phyloP scores from a whole-genome alignment of 495 filamentous ascomycete genomes.

The Xylaria intraflava region DNA sequence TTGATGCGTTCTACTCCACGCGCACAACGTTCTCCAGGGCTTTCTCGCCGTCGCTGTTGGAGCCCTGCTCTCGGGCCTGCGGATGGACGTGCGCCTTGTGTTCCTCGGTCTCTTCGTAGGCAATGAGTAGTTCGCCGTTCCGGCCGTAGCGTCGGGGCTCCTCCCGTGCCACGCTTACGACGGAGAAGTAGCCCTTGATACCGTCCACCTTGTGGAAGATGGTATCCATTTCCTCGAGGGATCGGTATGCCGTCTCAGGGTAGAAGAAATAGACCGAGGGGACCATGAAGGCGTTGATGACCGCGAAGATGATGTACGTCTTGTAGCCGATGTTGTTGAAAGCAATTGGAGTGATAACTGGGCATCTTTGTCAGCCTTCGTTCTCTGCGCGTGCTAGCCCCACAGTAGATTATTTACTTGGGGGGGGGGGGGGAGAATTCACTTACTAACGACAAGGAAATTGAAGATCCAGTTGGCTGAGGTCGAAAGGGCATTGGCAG shows the following conservation, averaged over 20 bases:
- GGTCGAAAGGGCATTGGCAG: constrained; percentile 65
- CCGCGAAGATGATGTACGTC: constrained; percentile 76
- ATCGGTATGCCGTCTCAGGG: constrained; percentile 67
- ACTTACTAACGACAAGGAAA: constrained; percentile 36
- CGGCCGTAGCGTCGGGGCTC: constrained; percentile 65
- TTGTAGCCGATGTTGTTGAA: constrained; percentile 61
- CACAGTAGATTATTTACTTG: no score
- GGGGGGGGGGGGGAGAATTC: constrained; percentile 21
- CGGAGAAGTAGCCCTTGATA: constrained; percentile 47
- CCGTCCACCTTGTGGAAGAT: constrained; percentile 59
- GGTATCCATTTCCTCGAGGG: constrained; percentile 67
- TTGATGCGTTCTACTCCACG: background rate
- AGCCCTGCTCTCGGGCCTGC: constrained; percentile 9
- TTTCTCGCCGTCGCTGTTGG: constrained; percentile 18
- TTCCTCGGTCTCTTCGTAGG: constrained; percentile 46
- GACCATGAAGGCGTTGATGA: constrained; percentile 66
- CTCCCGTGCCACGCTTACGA: constrained; percentile 52
- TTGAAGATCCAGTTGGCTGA: constrained; percentile 59
- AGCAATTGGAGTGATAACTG: constrained; percentile 65
- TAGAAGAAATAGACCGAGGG: constrained; percentile 69
- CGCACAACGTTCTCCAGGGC: background rate
- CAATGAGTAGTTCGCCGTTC: constrained; percentile 60
- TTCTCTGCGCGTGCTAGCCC: no score
- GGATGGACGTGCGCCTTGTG: constrained; percentile 19
- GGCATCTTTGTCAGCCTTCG: constrained; percentile 39